Evolutionary conservation across 805 yeast genomes (phyloP).

Genomic region (Geotrichum ghanense): DNA sequence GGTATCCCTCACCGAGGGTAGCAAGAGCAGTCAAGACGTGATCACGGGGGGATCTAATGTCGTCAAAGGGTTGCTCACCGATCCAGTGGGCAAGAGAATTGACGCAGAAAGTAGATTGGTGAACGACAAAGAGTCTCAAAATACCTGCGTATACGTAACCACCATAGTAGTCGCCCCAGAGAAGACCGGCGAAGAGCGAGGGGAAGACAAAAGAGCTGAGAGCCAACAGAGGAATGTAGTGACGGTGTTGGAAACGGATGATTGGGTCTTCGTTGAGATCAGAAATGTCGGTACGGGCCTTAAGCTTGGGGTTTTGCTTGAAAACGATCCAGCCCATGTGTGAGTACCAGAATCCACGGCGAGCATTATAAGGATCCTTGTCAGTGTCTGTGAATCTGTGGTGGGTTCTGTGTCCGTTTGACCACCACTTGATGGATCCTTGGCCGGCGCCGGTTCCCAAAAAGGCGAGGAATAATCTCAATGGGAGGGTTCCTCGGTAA

Average conservation of each 20-base stretch:
- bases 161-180: slow-evolving; percentile 66
- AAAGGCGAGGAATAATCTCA: slow-evolving; percentile 42
- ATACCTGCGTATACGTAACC: slow-evolving; percentile 76
- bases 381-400: slow-evolving; percentile 85
- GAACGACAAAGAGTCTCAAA: slow-evolving; percentile 56
- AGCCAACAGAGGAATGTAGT: slow-evolving; percentile 47
- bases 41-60: slow-evolving; percentile 61
- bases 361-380: slow-evolving; percentile 75
- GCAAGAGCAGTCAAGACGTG: slow-evolving; percentile 50
- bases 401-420: slow-evolving; percentile 76
- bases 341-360: slow-evolving; percentile 70
- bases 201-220: slow-evolving; percentile 53
- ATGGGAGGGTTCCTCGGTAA: slow-evolving; percentile 33
- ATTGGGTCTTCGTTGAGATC: slow-evolving; percentile 51
- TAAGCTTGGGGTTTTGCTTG: slow-evolving; percentile 50
- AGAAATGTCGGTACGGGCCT: slow-evolving; percentile 54
- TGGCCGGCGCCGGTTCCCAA: slow-evolving; percentile 65
- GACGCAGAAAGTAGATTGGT: slow-evolving; percentile 66
- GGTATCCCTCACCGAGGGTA: slow-evolving; percentile 85
- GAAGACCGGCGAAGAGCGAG: slow-evolving; percentile 45
- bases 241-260: slow-evolving; percentile 58
- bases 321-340: slow-evolving; percentile 84
- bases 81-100: slow-evolving; percentile 77
- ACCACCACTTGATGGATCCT: slow-evolving; percentile 73
- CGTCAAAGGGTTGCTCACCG: slow-evolving; percentile 65